Conservation (phyloP, 805 yeast species). For the Schizosaccharomyces octosporus region DNA sequence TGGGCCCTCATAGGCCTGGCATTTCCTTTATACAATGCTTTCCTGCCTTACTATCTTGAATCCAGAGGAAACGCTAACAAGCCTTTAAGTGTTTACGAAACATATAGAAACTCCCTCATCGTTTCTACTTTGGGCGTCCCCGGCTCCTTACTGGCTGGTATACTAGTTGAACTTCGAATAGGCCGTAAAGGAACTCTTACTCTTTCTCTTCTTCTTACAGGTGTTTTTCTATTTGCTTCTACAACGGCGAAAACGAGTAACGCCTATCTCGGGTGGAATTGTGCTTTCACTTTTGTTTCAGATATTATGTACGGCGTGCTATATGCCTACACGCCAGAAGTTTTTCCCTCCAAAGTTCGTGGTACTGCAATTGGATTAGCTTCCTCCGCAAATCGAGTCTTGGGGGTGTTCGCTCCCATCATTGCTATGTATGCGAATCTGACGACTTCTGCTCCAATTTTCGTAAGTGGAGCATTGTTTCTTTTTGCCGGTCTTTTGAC, state of each 20-base stretch:
- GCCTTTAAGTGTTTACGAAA: constrained; percentile 8
- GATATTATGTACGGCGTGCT: constrained; percentile 19
- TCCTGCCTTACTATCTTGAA: constrained; percentile 27
- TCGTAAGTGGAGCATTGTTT: constrained; percentile 24
- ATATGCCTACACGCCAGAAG: constrained; percentile 27
- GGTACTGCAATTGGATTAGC: constrained; percentile 29
- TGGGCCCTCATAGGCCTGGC: constrained; percentile 33
- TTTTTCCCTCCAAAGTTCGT: constrained; percentile 15
- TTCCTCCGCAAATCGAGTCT: constrained; percentile 20
- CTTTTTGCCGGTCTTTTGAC: constrained; percentile 22
- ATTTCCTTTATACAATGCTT: constrained; percentile 32
- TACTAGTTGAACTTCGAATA: constrained; percentile 11
- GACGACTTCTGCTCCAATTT: constrained; percentile 25
- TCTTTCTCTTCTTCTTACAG: constrained; percentile 27
- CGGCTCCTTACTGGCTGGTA: constrained; percentile 13
- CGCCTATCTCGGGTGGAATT: constrained; percentile 22
- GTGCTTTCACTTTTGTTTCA: background rate
- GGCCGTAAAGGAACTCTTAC: constrained; percentile 36
- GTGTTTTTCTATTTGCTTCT: constrained; percentile 35
- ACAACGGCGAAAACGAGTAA: constrained; percentile 33
- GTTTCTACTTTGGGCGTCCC: constrained; percentile 5
- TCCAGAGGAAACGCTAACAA: constrained; percentile 22
- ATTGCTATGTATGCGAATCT: constrained; percentile 24
- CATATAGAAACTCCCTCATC: constrained; percentile 15
- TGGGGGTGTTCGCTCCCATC: constrained; percentile 25